Conservation (phyloP, 1,284 basidiomycete genomes). For the Boletellus dicymbophilus region DNA sequence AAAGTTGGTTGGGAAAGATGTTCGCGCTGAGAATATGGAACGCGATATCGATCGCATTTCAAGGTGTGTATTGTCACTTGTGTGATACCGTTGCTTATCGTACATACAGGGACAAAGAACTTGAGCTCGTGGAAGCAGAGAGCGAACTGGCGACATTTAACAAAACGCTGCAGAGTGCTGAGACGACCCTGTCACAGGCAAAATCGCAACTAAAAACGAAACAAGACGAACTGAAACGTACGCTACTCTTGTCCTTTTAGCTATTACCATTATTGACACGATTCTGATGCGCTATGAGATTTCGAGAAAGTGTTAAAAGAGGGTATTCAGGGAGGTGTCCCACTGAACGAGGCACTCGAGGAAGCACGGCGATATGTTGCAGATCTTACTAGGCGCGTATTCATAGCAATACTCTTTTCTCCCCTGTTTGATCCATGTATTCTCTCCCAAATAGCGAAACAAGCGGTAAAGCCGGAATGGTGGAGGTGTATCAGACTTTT, state of each 20-base stretch:
- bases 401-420: not conserved
- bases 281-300: slow-evolving; percentile 39
- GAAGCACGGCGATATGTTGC: slow-evolving; percentile 57
- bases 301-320: slow-evolving; percentile 56
- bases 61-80: slow-evolving; percentile 44
- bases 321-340: slow-evolving; percentile 41
- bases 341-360: slow-evolving; percentile 59
- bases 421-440: not conserved
- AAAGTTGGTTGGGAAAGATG: slow-evolving; percentile 61
- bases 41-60: slow-evolving; percentile 61
- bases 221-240: slow-evolving; percentile 65
- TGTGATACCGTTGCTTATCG: not conserved
- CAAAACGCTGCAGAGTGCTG: slow-evolving; percentile 58
- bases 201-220: slow-evolving; percentile 65
- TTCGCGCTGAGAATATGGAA: slow-evolving; percentile 70
- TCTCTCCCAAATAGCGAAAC: slow-evolving; percentile 14
- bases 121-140: slow-evolving; percentile 60
- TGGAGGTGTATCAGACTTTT: slow-evolving; percentile 64
- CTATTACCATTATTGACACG: slow-evolving; percentile 1
- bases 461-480: slow-evolving; percentile 40
- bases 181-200: slow-evolving; percentile 59
- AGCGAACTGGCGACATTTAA: slow-evolving; percentile 49
- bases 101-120: slow-evolving; percentile 63
- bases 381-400: slow-evolving; percentile 54
- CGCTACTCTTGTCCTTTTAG: slow-evolving; percentile 3